A percentile compares a stretch with the other conserved stretches of the same genome.
Evolutionary conservation across 2,329 filamentous ascomycete genomes (phyloP).

Genomic region (Penicillium sp.): DNA sequence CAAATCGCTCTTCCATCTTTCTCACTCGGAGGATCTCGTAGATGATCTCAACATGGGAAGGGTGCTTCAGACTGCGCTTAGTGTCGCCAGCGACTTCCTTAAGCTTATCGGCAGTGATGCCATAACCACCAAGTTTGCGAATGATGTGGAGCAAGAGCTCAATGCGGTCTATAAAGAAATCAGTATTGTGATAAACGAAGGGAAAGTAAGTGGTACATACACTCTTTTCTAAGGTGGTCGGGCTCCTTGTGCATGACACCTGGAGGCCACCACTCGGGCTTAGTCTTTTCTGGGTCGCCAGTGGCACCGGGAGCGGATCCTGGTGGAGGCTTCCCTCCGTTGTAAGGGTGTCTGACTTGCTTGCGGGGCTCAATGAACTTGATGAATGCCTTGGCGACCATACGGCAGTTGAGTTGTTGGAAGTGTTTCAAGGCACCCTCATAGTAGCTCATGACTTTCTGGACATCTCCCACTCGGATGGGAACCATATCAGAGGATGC

Average conservation of each 20-base stretch:
- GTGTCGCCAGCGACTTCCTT: constrained; percentile 42
- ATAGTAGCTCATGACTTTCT: constrained; percentile 43
- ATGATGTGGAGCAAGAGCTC: constrained; percentile 43
- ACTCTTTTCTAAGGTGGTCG: constrained; percentile 49
- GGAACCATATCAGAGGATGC: constrained; percentile 29
- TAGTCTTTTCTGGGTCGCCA: constrained; percentile 46
- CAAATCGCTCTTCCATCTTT: constrained; percentile 42
- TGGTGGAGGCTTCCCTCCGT: constrained; percentile 41
- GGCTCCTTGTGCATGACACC: constrained; percentile 51
- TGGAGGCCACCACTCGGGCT: constrained; percentile 47
- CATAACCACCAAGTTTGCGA: constrained; percentile 36
- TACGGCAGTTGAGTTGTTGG: constrained; percentile 49
- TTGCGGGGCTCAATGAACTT: constrained; percentile 51
- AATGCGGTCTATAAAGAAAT: constrained; percentile 32
- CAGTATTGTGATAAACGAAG: not conserved
- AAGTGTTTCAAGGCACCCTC: constrained; percentile 43
- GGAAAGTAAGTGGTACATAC: constrained; percentile 32
- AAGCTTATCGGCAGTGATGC: constrained; percentile 41
- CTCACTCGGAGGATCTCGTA: constrained; percentile 45
- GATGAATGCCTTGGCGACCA: constrained; percentile 49
- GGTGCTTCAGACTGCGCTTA: constrained; percentile 38
- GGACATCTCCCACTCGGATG: constrained; percentile 40
- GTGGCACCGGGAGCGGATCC: constrained; percentile 39
- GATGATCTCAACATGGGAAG: constrained; percentile 38
- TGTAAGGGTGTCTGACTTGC: constrained; percentile 51